phyloP scores from a whole-genome alignment of 2,329 filamentous ascomycete genomes.

The Diaporthe capsici region DNA sequence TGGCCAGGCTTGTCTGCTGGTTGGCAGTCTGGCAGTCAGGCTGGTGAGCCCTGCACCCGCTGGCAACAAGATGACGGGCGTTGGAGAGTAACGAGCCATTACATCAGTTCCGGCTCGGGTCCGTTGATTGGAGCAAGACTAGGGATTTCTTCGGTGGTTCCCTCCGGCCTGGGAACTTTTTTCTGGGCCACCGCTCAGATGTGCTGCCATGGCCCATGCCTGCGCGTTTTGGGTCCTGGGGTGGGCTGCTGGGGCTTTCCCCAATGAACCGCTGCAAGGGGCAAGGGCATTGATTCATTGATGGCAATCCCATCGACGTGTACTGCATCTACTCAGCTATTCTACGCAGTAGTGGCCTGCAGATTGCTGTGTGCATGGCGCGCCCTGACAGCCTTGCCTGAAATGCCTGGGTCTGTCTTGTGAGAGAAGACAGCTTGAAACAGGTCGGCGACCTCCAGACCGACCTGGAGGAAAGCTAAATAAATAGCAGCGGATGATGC shows the following conservation, averaged over 20 bases:
- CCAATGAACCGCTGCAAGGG: conserved; percentile 20
- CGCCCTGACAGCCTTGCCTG: conserved; percentile 13
- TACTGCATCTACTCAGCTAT: not conserved
- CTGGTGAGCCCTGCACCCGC: conserved; percentile 1
- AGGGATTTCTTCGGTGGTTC: conserved; percentile 37
- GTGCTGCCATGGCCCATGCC: conserved; percentile 13
- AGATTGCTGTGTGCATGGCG: conserved; percentile 1
- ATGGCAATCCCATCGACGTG: conserved; percentile 16
- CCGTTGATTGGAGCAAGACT: conserved; percentile 33
- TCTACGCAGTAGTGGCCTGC: not conserved
- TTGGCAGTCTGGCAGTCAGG: conserved; percentile 17
- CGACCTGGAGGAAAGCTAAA: conserved; percentile 33
- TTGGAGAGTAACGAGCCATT: conserved; percentile 25
- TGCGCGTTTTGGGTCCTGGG: conserved; percentile 26
- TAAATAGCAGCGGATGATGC: conserved; percentile 30
- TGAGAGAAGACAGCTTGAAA: conserved; percentile 20
- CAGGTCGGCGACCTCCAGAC: conserved; percentile 30
- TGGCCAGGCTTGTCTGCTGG: conserved; percentile 5
- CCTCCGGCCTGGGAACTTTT: conserved; percentile 31
- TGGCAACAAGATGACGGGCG: conserved; percentile 10
- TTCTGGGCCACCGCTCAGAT: conserved; percentile 31
- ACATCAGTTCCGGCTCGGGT: conserved; percentile 37
- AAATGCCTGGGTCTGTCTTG: conserved; percentile 20
- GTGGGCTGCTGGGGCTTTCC: conserved; percentile 25
- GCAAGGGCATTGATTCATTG: conserved; percentile 14